Evolutionary conservation across 352 stramenopile genomes (phyloP), one percentile per base, ranked within the genome.

Genomic region (Globisporangium alternatum): DNA sequence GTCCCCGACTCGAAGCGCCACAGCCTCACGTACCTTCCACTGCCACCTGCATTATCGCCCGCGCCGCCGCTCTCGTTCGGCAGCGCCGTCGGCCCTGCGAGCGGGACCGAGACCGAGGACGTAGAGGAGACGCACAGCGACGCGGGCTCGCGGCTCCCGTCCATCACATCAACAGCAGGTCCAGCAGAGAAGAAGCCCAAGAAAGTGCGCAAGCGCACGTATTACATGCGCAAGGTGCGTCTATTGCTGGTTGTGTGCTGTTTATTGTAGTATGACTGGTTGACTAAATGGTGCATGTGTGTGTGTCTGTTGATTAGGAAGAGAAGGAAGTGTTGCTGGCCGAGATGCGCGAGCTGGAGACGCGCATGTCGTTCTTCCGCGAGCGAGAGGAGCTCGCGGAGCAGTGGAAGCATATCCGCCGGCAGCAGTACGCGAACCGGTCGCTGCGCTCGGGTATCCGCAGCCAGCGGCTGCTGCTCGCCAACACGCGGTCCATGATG

Each of bases 141-240:
- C 7, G 33, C 35, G 35, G 30, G 21, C 22, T 47, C 45, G 12
- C 13, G 15, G 25, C 48, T 25, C 12, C 35, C 22, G 22, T 55
- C 48, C 9, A 37, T 25, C 48, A 22, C 48, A 30, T 3, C 48
- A 22, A n/a, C 39, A 22, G 39, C 30, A 39, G 10, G 9, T 15
- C 8, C 35, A 41, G 51, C 21, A 49, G 31, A 30, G 22, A 45
- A 21, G 52, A 56, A 56, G 48, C 56, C 56, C 5, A 69, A 69
- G 64, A 60, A 61, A 65, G 52, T 49, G 41, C 64, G 58, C 48
- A 65, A 73, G 31, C 61, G 75, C 47, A 82, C 75, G 22, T 82
- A 82, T 57, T 82, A 82, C 59, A 67, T 72, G 56, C 75, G 75
- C 67, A 82, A 82, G 69, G 74, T 81, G 22, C 33, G 10, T 6